Evolutionary conservation across 2,329 filamentous ascomycete species (phyloP), one percentile per base, ranked within the genome.

Genomic region (Diplodia corticola): DNA sequence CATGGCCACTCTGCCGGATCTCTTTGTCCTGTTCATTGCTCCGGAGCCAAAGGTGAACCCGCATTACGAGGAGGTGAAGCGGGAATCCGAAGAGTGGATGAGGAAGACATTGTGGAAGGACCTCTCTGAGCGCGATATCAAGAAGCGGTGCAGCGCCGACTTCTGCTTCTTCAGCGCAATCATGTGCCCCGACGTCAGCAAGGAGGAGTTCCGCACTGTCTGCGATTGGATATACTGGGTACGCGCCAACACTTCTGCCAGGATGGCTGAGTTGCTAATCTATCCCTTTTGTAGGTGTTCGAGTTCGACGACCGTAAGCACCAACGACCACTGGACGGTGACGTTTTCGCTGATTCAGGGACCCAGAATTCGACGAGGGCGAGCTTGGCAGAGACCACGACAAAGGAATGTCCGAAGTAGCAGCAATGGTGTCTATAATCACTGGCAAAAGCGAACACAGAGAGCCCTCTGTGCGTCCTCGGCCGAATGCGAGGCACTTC

Each of bases 181-280:
- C 24, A 60, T 66, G 48, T 66, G 64, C 15, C 64, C 64, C 1
- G 64, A 66, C 20, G 57, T 37, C 12, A 49, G 48, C 35, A 66
- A 55, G 37, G 64, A 66, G n/a, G 26, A 40, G 15, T 48, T 66
- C 24, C 64, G 64, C 5, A 66, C 64, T 5, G 49, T 66, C 3
- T 63, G 55, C 22, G 64, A 66, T 10, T 66, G 64, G 64, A 63
- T 66, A 33, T 66, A 48, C 17, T 66, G 64, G 64, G 64, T 66
- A 30, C 33, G 37, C 12, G n/a, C 28, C 22, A 5, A 33, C 20
- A 15, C 9, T 17, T n/a, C 20, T 24, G 13, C 17, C 54, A 33
- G 44, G 15, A 17, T 4, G 12, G 9, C 15, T 17, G 6, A 4
- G 17, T n/a, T 48, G 26, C 63, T 65, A 40, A 65, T 37, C 40